phyloP scores from a whole-genome alignment of 2,329 filamentous ascomycete species.

The Arthrobotrys entomopaga region DNA sequence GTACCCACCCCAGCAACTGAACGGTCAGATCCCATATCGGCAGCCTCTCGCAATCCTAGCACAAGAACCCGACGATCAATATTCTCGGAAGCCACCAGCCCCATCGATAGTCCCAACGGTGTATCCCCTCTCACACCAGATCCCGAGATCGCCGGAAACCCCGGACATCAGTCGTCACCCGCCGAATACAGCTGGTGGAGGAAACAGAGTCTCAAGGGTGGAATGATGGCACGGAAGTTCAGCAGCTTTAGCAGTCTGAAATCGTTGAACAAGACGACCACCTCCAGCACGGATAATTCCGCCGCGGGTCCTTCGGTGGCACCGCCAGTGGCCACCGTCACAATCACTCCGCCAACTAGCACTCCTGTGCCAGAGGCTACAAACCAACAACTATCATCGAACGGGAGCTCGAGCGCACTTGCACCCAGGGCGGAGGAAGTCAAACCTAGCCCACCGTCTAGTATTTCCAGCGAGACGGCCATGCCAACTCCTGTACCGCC shows the following conservation, averaged over 20 bases:
- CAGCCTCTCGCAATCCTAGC: conserved; percentile 31
- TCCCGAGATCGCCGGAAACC: conserved; percentile 44
- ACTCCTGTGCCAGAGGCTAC: conserved; percentile 14
- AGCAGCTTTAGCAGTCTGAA: conserved; percentile 41
- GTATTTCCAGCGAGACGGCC: conserved; percentile 4
- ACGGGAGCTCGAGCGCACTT: not conserved
- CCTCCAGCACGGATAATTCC: conserved; percentile 16
- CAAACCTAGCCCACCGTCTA: not conserved
- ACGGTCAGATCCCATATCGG: conserved; percentile 43
- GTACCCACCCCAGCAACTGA: conserved; percentile 53
- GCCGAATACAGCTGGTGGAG: conserved; percentile 53
- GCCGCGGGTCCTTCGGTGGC: conserved; percentile 4
- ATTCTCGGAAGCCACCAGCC: conserved; percentile 50
- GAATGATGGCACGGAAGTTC: conserved; percentile 36
- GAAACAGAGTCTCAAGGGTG: conserved; percentile 40
- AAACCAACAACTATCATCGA: not conserved
- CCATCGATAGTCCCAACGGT: conserved; percentile 31
- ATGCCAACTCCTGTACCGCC: conserved; percentile 15
- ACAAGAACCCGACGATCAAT: conserved; percentile 43
- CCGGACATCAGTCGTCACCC: conserved; percentile 13
- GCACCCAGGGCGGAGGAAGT: conserved; percentile 3
- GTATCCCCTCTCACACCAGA: conserved; percentile 50
- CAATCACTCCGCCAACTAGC: not conserved
- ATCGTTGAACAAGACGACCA: conserved; percentile 26
- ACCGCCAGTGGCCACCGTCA: conserved; percentile 9